phyloP scores from a whole-genome alignment of 306 rosid species.

The Trichosanthes truncata region DNA sequence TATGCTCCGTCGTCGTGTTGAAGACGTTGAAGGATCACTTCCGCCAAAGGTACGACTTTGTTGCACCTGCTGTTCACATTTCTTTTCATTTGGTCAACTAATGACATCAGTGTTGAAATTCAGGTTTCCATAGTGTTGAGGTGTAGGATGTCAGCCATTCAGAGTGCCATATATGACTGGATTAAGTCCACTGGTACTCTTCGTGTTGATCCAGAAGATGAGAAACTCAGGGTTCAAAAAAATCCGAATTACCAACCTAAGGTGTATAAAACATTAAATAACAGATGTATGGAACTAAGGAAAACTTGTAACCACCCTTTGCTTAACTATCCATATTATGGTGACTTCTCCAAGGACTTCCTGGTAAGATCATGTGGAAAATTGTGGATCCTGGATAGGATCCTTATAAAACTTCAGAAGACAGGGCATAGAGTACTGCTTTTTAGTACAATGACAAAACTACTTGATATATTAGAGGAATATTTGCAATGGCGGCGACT shows the following conservation, averaged over 20 bases:
- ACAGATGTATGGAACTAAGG: conserved; percentile 96
- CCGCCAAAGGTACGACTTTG: conserved; percentile 71
- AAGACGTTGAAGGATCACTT: conserved; percentile 97
- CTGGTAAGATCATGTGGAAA: conserved; percentile 85
- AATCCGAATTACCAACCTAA: conserved; percentile 65
- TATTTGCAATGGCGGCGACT: conserved; percentile 89
- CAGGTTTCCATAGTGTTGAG: conserved; percentile 79
- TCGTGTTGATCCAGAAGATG: conserved; percentile 94
- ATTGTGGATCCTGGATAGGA: conserved; percentile 89
- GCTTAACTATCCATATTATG: conserved; percentile 73
- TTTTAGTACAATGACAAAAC: conserved; percentile 97
- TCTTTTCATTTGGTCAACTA: conserved; percentile 12
- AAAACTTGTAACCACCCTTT: conserved; percentile 94
- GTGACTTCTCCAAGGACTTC: conserved; percentile 54
- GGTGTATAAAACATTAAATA: conserved; percentile 74
- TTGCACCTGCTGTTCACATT: conserved; percentile 13
- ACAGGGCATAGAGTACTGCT: conserved; percentile 94
- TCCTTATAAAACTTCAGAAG: conserved; percentile 86
- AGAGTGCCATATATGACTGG: conserved; percentile 96
- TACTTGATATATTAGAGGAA: conserved; percentile 88
- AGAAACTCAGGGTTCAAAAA: conserved; percentile 52
- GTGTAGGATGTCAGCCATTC: conserved; percentile 88
- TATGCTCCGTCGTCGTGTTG: conserved; percentile 98
- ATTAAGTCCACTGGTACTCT: conserved; percentile 90
- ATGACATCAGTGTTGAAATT: conserved; percentile 30